phyloP scores from a whole-genome alignment of 495 filamentous ascomycete species.

The Immersiella caudata region DNA sequence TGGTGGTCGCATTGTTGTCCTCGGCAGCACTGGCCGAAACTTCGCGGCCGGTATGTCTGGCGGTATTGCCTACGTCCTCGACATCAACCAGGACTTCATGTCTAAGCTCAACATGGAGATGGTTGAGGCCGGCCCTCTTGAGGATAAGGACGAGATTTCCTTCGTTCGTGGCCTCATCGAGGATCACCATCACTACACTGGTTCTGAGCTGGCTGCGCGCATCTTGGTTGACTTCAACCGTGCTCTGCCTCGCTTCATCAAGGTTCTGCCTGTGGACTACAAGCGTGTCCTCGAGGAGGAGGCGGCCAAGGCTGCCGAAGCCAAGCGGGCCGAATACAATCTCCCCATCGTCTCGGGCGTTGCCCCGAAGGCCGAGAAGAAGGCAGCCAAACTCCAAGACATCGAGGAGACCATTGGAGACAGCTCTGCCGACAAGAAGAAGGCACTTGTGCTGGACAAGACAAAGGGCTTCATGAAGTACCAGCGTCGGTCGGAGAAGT shows the following conservation, averaged over 20 bases:
- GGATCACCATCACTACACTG: conserved; percentile 99
- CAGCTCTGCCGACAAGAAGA: conserved; percentile 87
- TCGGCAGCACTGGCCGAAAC: conserved; percentile 96
- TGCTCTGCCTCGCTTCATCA: conserved; percentile 89
- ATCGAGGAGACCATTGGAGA: conserved; percentile 94
- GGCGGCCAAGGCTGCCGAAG: conserved; percentile 78
- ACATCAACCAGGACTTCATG: conserved; percentile 88
- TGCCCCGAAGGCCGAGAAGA: conserved; percentile 61
- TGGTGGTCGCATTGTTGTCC: conserved; percentile 86
- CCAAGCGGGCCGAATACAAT: conserved; percentile 79
- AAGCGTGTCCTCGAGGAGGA: conserved; percentile 92
- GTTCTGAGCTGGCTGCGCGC: conserved; percentile 93
- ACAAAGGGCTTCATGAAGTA: conserved; percentile 99
- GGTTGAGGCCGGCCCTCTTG: conserved; percentile 88
- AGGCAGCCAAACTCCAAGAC: conserved; percentile 84
- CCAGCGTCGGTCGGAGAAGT: conserved; percentile 90
- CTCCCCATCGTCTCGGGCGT: conserved; percentile 75
- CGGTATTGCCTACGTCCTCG: conserved; percentile 95
- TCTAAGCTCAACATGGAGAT: conserved; percentile 98
- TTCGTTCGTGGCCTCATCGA: conserved; percentile 93
- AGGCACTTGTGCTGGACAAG: conserved; percentile 94
- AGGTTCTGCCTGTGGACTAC: conserved; percentile 95
- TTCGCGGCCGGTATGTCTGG: conserved; percentile 99
- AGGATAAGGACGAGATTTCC: conserved; percentile 90
- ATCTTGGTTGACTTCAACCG: conserved; percentile 96